Base-by-base conservation (phyloP, 2,329 filamentous ascomycete species). In the Paradendryphiella salina region DNA sequence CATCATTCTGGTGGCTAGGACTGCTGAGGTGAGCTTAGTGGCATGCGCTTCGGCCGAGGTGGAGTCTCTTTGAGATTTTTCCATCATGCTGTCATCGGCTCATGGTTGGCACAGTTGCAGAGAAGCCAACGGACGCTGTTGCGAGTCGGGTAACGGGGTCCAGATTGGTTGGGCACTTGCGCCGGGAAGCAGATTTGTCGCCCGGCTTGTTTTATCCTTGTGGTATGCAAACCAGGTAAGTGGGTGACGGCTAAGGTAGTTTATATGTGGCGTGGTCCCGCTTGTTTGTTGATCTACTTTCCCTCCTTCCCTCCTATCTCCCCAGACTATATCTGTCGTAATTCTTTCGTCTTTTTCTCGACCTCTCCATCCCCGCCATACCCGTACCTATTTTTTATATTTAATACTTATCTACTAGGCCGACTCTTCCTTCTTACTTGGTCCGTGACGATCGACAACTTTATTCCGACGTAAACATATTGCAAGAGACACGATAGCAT, bases 211-310 rank as follows among this genome's bases (percentile, higher is more conserved):
- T 49, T 49, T 35, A 45, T 53, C 40, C 33, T 28, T 17, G 35
- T 21, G 29, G 26, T 18, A 20, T 34, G 38, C 23, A 36, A 37
- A 38, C 15, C 39, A 21, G 29, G 37, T 37, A 21, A 26, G 23
- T 26, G 36, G 14, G 17, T 23, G n/a, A 18, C 20, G 35, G 14
- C 17, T 28, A 29, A 26, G 23, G 18, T 34, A 28, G 18, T 56
- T 49, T 61, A 61, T 59, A 61, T 57, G 41, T 55, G 46, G 50
- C 50, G 47, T 50, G 46, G 26, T 40, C 44, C 47, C 50, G 52
- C 33, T 23, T 39, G 21, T 28, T 17, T 36, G 33, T 13, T 7
- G 32, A 43, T 35, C 38, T 21, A n/a, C 17, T 17, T 20, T 17
- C 14, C 20, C 13, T 3, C 21, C 32, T 15, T 17, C 14, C 20